A percentile compares a stretch with the other conserved stretches of the same genome.
phyloP scores from a whole-genome alignment of 2,329 filamentous ascomycete species.

The Botrytis porri region DNA sequence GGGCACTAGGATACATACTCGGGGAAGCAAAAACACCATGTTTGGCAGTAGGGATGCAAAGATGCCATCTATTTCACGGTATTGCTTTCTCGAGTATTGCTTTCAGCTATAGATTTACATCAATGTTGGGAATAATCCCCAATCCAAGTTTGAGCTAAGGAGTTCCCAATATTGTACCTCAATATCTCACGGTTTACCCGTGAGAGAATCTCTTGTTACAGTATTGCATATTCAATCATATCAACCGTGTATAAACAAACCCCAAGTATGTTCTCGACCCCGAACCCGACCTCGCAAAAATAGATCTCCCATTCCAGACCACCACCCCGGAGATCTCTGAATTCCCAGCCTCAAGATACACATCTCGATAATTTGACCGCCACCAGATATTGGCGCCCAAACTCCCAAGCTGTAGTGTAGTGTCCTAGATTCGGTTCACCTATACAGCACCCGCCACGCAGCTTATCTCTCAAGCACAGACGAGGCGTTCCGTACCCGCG shows the following conservation, averaged over 20 bases:
- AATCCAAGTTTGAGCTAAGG: not conserved
- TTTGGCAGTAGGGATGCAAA: not conserved
- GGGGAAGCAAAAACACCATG: not conserved
- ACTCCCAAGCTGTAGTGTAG: not conserved
- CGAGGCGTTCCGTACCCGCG: not conserved
- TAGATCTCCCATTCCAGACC: not conserved
- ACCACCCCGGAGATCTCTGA: not conserved
- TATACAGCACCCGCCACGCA: not conserved
- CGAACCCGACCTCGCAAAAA: not conserved
- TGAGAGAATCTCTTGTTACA: not conserved
- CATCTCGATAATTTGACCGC: not conserved
- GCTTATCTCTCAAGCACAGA: conserved; percentile 9
- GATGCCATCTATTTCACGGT: not conserved
- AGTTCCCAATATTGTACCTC: not conserved
- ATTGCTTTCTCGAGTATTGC: not conserved
- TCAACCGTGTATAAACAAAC: not conserved
- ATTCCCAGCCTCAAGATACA: not conserved
- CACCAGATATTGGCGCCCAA: not conserved
- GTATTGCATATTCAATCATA: not conserved
- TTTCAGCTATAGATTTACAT: not conserved
- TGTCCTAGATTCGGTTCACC: not conserved
- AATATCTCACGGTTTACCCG: not conserved
- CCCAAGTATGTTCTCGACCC: not conserved
- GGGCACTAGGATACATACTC: not conserved
- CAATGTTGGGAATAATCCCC: not conserved